Conservation (phyloP, 2,329 filamentous ascomycete genomes). For the Diaporthe nobilis region DNA sequence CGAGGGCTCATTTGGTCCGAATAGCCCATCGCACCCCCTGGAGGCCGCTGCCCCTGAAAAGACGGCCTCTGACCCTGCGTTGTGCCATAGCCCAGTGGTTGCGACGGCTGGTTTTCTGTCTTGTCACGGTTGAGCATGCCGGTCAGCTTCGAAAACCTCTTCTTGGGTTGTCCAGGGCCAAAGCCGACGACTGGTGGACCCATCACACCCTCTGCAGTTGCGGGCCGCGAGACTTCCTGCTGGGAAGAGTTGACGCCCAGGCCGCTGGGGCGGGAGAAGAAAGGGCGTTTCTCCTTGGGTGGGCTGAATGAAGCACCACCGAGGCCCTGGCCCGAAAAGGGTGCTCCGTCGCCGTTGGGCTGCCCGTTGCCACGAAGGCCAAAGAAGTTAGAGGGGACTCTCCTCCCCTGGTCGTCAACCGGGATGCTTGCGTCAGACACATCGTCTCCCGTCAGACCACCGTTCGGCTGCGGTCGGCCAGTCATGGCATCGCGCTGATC, state of each 20-base stretch:
- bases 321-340: conserved; percentile 46
- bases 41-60: conserved; percentile 41
- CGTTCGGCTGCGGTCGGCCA: conserved; percentile 41
- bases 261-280: conserved; percentile 49
- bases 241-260: conserved; percentile 31
- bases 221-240: conserved; percentile 40
- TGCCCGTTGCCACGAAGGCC: conserved; percentile 47
- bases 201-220: conserved; percentile 32
- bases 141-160: conserved; percentile 60
- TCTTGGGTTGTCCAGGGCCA: conserved; percentile 53
- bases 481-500: conserved; percentile 51
- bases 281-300: conserved; percentile 45
- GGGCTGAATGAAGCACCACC: conserved; percentile 35
- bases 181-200: conserved; percentile 41
- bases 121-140: conserved; percentile 49
- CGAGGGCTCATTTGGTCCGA: conserved; percentile 19
- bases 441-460: conserved; percentile 54
- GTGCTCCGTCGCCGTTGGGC: conserved; percentile 43
- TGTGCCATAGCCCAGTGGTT: conserved; percentile 32
- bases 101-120: conserved; percentile 34
- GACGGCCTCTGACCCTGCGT: conserved; percentile 43
- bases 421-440: conserved; percentile 58
- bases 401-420: conserved; percentile 56
- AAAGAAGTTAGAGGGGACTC: conserved; percentile 58
- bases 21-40: not conserved